Evolutionary conservation across 352 stramenopile genomes (phyloP).

Genomic region (Phytophthora meadii): DNA sequence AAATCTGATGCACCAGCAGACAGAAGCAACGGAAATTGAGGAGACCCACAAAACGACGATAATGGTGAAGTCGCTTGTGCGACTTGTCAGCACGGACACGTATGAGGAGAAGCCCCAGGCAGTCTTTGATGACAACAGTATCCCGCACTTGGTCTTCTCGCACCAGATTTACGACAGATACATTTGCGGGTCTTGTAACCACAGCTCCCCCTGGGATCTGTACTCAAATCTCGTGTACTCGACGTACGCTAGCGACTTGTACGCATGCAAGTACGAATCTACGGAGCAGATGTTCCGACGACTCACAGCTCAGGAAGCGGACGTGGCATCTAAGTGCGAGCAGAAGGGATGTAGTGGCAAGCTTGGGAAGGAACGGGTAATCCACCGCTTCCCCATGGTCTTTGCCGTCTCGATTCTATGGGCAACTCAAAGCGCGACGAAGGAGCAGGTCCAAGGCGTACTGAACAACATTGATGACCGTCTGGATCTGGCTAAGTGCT

Average conservation of each 20-base stretch:
- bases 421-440: slow-evolving; percentile 75
- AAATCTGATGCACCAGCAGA: slow-evolving; percentile 90
- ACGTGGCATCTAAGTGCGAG: slow-evolving; percentile 68
- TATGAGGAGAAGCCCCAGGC: slow-evolving; percentile 69
- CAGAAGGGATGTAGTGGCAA: slow-evolving; percentile 64
- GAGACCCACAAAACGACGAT: slow-evolving; percentile 78
- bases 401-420: slow-evolving; percentile 87
- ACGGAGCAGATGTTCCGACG: slow-evolving; percentile 79
- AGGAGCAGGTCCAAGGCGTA: slow-evolving; percentile 76
- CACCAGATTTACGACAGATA: slow-evolving; percentile 90
- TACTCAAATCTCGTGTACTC: slow-evolving; percentile 89
- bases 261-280: slow-evolving; percentile 60
- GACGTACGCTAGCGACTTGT: slow-evolving; percentile 81
- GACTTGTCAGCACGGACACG: slow-evolving; percentile 69
- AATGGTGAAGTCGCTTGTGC: slow-evolving; percentile 78
- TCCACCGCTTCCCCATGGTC: slow-evolving; percentile 87
- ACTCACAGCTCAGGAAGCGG: slow-evolving; percentile 59
- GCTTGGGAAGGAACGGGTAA: slow-evolving; percentile 77
- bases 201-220: slow-evolving; percentile 74
- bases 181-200: slow-evolving; percentile 67
- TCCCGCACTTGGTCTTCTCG: slow-evolving; percentile 86
- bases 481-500: slow-evolving; percentile 78
- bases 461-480: slow-evolving; percentile 71
- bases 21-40: slow-evolving; percentile 70
- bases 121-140: slow-evolving; percentile 88